These are phyloP conservation scores for Daldinia childiae DNA, from an alignment of 495 filamentous ascomycete species.

Conservation along the genomic window DNA sequence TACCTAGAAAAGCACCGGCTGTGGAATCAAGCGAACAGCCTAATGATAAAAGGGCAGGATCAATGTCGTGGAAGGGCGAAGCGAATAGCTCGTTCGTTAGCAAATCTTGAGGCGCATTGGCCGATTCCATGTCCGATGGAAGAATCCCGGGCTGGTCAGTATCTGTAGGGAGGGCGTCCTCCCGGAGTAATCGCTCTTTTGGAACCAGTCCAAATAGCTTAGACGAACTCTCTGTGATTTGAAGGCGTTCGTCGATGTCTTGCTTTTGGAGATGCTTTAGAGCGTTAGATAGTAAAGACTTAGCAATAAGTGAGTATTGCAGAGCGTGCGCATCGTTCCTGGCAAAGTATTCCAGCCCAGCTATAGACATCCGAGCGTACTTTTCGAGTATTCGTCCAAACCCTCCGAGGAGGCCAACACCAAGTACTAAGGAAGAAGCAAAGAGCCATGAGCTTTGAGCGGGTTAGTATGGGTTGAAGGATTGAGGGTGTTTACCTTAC, in stretches of 20 bases:
- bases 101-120: conserved; percentile 3
- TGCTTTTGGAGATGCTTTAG: conserved; percentile 51
- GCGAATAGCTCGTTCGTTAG: conserved; percentile 6
- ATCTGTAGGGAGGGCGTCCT: background rate
- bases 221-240: conserved; percentile 54
- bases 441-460: conserved; percentile 55
- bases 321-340: conserved; percentile 53
- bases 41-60: conserved; percentile 41
- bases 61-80: conserved; percentile 41
- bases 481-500: conserved; percentile 42
- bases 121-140: background rate
- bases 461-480: background rate
- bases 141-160: background rate
- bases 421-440: conserved; percentile 57
- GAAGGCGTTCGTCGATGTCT: conserved; percentile 51
- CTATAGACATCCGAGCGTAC: conserved; percentile 51
- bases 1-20: conserved; percentile 23
- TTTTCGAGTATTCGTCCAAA: conserved; percentile 59
- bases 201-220: conserved; percentile 56
- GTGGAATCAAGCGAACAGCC: conserved; percentile 30
- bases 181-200: conserved; percentile 10
- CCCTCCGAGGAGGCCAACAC: conserved; percentile 53
- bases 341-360: conserved; percentile 55
- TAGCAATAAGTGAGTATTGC: conserved; percentile 58
- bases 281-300: conserved; percentile 53